Evolutionary conservation across 495 filamentous ascomycete genomes (phyloP), one percentile per base, ranked within the genome.

Genomic region (Neurospora sp.): DNA sequence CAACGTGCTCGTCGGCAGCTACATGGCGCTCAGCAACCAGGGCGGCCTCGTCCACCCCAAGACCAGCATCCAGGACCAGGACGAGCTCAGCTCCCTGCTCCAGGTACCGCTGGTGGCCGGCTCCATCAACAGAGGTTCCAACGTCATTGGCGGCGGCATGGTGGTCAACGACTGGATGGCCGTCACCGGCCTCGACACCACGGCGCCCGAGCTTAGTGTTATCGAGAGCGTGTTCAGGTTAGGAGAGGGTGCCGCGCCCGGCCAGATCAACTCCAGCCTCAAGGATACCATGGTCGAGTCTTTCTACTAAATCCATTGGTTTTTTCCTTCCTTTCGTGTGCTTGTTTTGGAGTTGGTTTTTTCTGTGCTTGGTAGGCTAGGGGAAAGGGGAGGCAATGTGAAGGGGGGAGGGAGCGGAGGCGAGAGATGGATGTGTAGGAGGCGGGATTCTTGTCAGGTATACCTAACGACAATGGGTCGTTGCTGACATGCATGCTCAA

Each of bases 141-240:
- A 93, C 53, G 94, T 98, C n/a, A 93, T 99, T 40, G 96, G 96
- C 35, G 96, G 96, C 12, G 96, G 96, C 35, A 97, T 98, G 93
- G 96, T 99, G 10, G 96, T 99, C 71, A 99, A 99, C 79, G 96
- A 99, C 85, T 98, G 96, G 96, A 88, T 98, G 83, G 96, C 96
- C 9, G 93, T 99, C n/a, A 96, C 94, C 3, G 93, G 96, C 10
- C 83, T 98, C 65, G 96, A 98, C 79, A 99, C 96, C 16, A 99
- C 96, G 35, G 96, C 96, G 12, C 97, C 96, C 8, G 96, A 99
- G 84, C 83, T 99, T 79, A 96, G 92, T 77, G 96, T 99, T 73
- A 88, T 99, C 44, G 96, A 99, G 87, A 93, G 89, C 76, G 94
- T 99, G 69, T 99, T 99, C 82, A 87, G 93, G 73, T 83, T 99